Conservation (phyloP, 1,139 yeast genomes). For the Arxiozyma slooffiae region DNA sequence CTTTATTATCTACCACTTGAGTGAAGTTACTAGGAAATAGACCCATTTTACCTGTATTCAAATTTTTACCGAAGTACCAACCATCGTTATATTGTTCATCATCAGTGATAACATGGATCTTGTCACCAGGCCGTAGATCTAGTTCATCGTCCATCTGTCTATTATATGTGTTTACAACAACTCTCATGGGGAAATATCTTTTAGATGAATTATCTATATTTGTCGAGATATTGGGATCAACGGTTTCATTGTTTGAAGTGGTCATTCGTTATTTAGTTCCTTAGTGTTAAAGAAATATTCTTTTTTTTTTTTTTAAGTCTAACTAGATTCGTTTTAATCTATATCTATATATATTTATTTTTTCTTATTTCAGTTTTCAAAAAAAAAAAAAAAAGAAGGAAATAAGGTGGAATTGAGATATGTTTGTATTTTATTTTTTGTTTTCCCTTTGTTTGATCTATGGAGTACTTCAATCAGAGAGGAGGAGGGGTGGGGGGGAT, state of each 20-base stretch:
- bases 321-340: no score
- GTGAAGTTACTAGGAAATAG: conserved; percentile 84
- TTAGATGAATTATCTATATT: neutral
- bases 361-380: no score
- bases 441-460: no score
- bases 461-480: no score
- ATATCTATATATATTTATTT: no score
- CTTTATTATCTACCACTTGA: conserved; percentile 33
- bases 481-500: no score
- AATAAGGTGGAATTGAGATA: no score
- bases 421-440: no score
- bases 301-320: no score
- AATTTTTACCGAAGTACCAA: conserved; percentile 89
- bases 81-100: conserved; percentile 93
- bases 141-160: conserved; percentile 88
- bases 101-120: conserved; percentile 79
- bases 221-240: neutral
- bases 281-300: no score
- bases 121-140: conserved; percentile 70
- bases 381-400: no score
- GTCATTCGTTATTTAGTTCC: neutral
- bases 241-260: neutral
- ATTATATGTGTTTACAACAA: conserved; percentile 73
- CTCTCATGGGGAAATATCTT: conserved; percentile 2
- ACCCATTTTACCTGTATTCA: conserved; percentile 64